A percentile compares a stretch with the other conserved stretches of the same genome.
Conservation (phyloP, 2,329 filamentous ascomycete species). For the Exophiala sp. region DNA sequence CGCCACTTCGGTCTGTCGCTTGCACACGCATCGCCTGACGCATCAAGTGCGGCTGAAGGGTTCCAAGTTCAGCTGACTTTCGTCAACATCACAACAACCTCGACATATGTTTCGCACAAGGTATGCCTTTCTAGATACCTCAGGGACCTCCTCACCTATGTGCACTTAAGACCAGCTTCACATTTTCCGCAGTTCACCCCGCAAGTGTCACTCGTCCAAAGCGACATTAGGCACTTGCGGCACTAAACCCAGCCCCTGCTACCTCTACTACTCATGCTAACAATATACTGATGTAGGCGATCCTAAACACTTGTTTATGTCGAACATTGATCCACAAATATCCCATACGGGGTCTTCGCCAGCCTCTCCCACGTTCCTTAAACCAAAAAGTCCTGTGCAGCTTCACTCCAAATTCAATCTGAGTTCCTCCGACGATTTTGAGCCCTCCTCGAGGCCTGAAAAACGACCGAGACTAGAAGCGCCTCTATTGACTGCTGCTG, state of each 20-base stretch:
- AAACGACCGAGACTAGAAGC: constrained; percentile 36
- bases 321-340: constrained; percentile 13
- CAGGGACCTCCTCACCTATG: too few species aligned
- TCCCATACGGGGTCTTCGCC: constrained; percentile 11
- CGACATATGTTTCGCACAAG: too few species aligned
- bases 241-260: neutral
- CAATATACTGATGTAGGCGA: constrained; percentile 2
- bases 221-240: too few species aligned
- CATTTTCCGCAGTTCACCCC: too few species aligned
- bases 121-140: too few species aligned
- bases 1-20: constrained; percentile 2
- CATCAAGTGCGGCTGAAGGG: neutral
- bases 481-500: constrained; percentile 51
- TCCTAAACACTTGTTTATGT: constrained; percentile 14
- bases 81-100: too few species aligned
- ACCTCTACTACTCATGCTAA: neutral
- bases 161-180: too few species aligned
- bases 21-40: neutral
- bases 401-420: neutral
- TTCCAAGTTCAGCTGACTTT: too few species aligned
- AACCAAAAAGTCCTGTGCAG: constrained; percentile 7
- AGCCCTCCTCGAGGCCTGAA: constrained; percentile 33
- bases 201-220: too few species aligned
- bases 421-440: constrained; percentile 15
- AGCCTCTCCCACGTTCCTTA: constrained; percentile 17